Conservation (phyloP, 2,329 filamentous ascomycete genomes). For the Penicillium sclerotigenum region DNA sequence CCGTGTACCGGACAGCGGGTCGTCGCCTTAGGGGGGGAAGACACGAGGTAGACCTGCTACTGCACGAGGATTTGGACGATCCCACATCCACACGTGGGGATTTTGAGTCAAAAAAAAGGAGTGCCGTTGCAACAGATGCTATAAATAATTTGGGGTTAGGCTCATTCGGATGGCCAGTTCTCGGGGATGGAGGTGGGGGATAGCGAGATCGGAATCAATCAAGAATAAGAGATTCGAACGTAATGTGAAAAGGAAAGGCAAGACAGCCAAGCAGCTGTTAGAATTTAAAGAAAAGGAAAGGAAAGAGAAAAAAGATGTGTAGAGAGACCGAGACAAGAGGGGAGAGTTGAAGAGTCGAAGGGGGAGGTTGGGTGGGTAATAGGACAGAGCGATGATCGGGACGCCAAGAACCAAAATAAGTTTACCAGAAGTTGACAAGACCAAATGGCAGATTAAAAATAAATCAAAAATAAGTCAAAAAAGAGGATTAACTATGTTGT, state of each 20-base stretch:
- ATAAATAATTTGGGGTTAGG: slow-evolving; percentile 15
- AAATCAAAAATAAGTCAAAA: neutral
- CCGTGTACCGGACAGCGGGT: slow-evolving; percentile 32
- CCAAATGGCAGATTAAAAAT: neutral
- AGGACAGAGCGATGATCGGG: slow-evolving; percentile 24
- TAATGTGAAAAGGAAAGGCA: slow-evolving; percentile 8
- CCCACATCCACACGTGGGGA: slow-evolving; percentile 19
- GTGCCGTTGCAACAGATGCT: slow-evolving; percentile 11
- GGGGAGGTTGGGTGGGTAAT: slow-evolving; percentile 14
- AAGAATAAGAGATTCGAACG: slow-evolving; percentile 1
- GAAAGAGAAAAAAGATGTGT: slow-evolving; percentile 5
- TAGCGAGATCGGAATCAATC: slow-evolving; percentile 4
- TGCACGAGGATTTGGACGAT: slow-evolving; percentile 26
- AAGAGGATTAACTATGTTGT: too few relatives aligned
- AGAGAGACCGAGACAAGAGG: slow-evolving; percentile 10
- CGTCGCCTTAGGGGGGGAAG: slow-evolving; percentile 10
- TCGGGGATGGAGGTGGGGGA: slow-evolving; percentile 1
- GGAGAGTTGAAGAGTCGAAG: slow-evolving; percentile 8
- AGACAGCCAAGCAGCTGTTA: neutral
- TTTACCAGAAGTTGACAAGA: neutral
- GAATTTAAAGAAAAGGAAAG: neutral
- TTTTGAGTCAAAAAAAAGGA: slow-evolving; percentile 17
- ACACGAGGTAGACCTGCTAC: slow-evolving; percentile 33
- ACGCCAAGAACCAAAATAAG: slow-evolving; percentile 17
- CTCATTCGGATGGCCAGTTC: slow-evolving; percentile 9